Evolutionary conservation across 2,329 filamentous ascomycete species (phyloP).

Genomic region (Ophiostoma sp.): DNA sequence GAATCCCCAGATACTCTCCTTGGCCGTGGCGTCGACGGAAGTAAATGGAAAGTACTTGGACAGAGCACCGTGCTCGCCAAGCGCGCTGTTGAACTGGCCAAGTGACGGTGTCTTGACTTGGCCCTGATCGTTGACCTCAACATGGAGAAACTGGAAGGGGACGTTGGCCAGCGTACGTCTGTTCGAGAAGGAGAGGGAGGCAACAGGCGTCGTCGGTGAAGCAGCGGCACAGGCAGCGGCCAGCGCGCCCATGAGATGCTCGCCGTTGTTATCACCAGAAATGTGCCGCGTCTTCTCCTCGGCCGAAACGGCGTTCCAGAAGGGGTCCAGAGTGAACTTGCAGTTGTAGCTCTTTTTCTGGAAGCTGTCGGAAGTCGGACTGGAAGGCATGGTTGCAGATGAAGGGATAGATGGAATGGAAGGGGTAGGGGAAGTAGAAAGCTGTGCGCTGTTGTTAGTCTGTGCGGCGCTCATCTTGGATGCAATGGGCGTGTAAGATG

Average conservation of each 20-base stretch:
- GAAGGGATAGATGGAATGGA: background rate
- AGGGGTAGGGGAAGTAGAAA: background rate
- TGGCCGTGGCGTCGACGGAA: background rate
- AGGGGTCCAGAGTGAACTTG: slow-evolving; percentile 20
- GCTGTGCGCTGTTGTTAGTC: background rate
- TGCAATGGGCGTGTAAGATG: background rate
- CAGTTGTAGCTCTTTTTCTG: background rate
- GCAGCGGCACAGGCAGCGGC: background rate
- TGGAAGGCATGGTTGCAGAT: background rate
- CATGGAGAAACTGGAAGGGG: slow-evolving; percentile 25
- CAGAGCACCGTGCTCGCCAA: slow-evolving; percentile 18
- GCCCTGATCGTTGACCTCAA: slow-evolving; percentile 24
- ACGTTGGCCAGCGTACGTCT: slow-evolving; percentile 23
- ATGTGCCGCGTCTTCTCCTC: slow-evolving; percentile 20
- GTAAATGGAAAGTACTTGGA: slow-evolving; percentile 18
- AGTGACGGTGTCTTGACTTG: background rate
- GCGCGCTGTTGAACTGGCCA: background rate
- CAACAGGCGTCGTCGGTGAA: background rate
- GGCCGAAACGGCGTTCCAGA: slow-evolving; percentile 5
- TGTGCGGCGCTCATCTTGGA: background rate
- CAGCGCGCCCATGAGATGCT: slow-evolving; percentile 22
- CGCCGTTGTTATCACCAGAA: slow-evolving; percentile 23
- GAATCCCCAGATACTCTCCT: slow-evolving; percentile 15
- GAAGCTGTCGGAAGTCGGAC: background rate
- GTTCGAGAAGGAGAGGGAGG: background rate